Conservation (phyloP, 805 yeast genomes). For the Wickerhamiella shivajii region DNA sequence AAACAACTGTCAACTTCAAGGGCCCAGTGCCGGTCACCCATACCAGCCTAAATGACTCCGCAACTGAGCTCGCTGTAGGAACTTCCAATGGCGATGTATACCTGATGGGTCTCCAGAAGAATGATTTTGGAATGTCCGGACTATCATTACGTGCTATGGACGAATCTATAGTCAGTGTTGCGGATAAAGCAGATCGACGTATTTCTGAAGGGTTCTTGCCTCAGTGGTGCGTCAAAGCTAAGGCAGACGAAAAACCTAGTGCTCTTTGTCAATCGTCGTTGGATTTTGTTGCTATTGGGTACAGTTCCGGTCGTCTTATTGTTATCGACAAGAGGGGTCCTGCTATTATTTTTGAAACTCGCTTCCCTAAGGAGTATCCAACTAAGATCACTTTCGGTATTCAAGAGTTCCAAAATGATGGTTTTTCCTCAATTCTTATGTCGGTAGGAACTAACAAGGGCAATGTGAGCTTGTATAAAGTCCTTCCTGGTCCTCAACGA, state of each 20-base stretch:
- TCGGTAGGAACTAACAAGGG: conserved; percentile 69
- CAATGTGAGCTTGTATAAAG: conserved; percentile 46
- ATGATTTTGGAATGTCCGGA: conserved; percentile 22
- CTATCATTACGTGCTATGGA: conserved; percentile 13
- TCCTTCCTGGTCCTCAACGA: conserved; percentile 45
- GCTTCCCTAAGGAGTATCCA: background rate
- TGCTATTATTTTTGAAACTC: conserved; percentile 38
- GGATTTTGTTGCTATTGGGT: conserved; percentile 76
- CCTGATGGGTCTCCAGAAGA: conserved; percentile 53
- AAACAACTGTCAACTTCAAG: conserved; percentile 37
- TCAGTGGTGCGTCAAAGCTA: conserved; percentile 30
- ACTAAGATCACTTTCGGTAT: conserved; percentile 63
- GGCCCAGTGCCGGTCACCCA: conserved; percentile 31
- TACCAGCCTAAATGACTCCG: conserved; percentile 64
- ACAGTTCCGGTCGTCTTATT: conserved; percentile 55
- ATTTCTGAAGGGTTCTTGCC: conserved; percentile 53
- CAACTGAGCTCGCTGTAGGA: conserved; percentile 61
- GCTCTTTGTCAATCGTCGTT: conserved; percentile 54
- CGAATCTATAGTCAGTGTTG: conserved; percentile 34
- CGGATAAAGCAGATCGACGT: conserved; percentile 38
- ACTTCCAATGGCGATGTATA: conserved; percentile 58
- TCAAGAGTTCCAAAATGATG: conserved; percentile 50
- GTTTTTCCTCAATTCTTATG: conserved; percentile 56
- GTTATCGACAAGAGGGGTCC: conserved; percentile 69
- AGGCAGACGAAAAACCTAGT: conserved; percentile 36